Percentiles rank a stretch among this genome's conserved stretches.
Evolutionary conservation across 257 asterid species (phyloP).

Genomic region (Solanum appendiculatum): DNA sequence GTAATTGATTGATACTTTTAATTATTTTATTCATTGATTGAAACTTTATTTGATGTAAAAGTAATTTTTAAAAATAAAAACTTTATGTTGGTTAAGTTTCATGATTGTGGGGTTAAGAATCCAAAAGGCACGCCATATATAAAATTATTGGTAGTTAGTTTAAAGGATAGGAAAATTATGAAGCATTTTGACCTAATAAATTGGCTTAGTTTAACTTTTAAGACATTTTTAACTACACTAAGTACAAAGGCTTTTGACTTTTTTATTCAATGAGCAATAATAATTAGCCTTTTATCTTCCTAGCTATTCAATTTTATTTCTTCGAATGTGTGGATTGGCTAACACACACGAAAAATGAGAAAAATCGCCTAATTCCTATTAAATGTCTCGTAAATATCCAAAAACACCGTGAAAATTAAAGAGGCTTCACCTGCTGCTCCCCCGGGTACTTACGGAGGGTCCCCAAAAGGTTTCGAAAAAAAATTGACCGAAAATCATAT

Average conservation of each 20-base stretch:
- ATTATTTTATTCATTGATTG: not conserved
- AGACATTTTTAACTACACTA: not conserved
- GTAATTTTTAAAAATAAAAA: not conserved
- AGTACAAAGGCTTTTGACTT: not conserved
- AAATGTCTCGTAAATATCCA: no score
- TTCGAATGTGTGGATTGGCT: not conserved
- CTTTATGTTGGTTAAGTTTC: not conserved
- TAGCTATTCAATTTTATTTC: not conserved
- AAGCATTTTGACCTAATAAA: not conserved
- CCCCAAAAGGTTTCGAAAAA: no score
- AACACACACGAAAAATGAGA: no score
- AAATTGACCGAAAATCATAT: no score
- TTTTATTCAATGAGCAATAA: not conserved
- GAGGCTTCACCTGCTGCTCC: no score
- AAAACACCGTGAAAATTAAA: no score
- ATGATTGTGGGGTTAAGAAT: not conserved
- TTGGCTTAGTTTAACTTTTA: not conserved
- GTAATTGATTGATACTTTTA: not conserved
- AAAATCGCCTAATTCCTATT: no score
- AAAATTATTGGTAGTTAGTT: conserved; percentile 5
- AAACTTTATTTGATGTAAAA: not conserved
- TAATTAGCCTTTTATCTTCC: not conserved
- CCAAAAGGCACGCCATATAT: not conserved
- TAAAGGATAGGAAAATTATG: not conserved
- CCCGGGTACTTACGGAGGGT: no score